Evolutionary conservation across 2,329 filamentous ascomycete genomes (phyloP), one percentile per base, ranked within the genome.

Genomic region (Drechslerella coelobrocha): DNA sequence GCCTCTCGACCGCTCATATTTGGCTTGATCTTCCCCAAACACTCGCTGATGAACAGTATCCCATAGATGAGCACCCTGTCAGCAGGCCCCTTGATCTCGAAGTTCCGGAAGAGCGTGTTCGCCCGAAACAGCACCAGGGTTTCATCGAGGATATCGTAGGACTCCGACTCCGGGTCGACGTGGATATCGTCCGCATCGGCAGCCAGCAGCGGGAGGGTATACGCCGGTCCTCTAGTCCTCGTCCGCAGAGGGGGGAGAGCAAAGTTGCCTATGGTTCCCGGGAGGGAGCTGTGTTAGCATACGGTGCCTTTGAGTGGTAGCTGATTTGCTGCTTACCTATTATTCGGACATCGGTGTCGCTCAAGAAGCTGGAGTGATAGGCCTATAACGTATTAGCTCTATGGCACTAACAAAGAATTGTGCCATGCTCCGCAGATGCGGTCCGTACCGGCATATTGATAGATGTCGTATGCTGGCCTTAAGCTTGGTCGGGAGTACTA

Each of bases 81-180:
- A 66, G 94, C 93, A 24, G 91, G 90, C 12, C 94, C 94, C 81
- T 96, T 93, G 82, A 97, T 96, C 84, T 97, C 94, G 77, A 99
- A 99, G 84, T 97, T 99, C 77, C 94, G 90, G 85, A 97, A 99
- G 81, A 99, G 93, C 71, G 93, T 97, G 83, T 99, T 97, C 77
- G 94, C 93, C 74, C 94, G 91, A 85, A 97, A 99, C 53, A 97
- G 86, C 10, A 88, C 85, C 61, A 99, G 85, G 55, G 95, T 88
- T 83, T 99, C 94, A 81, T 99, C 94, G 61, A 97, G 85, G 73
- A 94, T 90, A 82, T 99, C 94, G 84, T 97, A 97, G 77, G 89
- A 92, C 80, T 96, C 91, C 80, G 87, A 88, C 79, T 94, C 91
- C 53, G 92, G 89, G 79, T 97, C 91, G 76, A 84, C 78, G 61